Base-by-base conservation (phyloP, 208 protist genomes). In the Giardia muris region DNA sequence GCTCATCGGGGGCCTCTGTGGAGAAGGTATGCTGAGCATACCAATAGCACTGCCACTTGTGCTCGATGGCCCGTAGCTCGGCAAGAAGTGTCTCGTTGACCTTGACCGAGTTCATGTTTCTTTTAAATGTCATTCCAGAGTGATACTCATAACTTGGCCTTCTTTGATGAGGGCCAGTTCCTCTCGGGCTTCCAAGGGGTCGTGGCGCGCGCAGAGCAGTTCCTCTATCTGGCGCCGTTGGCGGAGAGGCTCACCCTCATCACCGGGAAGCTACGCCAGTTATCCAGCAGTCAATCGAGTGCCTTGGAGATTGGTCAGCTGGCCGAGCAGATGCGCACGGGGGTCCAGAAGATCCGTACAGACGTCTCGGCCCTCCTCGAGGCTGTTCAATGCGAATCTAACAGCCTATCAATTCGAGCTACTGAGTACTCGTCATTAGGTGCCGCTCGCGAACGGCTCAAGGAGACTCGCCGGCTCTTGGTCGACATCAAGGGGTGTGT, bases 41-140 rank as follows among this genome's bases (percentile, higher is more conserved):
- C 98, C 96, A 44, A 97, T 95, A 0, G 92, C 42, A 76, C 57
- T 76, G 94, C 92, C 42, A 97, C 92, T 46, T 93, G 91, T 94
- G 97, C 96, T 88, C 96, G 93, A 88, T 94, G 93, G 1, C 86
- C 93, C 0, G 92, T 92, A 42, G 42, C 1, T 87, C 47, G 90
- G 44, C 22, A 46, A 92, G 67, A n/a, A n/a, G n/a, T n/a, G n/a
- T n/a, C n/a, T n/a, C n/a, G n/a, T n/a, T n/a, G n/a, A n/a, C n/a
- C n/a, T n/a, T n/a, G n/a, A n/a, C n/a, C n/a, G n/a, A n/a, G n/a
- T n/a, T n/a, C n/a, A n/a, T n/a, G n/a, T n/a, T n/a, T n/a, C n/a
- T n/a, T n/a, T n/a, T n/a, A n/a, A n/a, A n/a, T n/a, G n/a, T n/a
- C n/a, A n/a, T 88, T 90, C 67, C 30, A 10, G 19, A 88, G 10